Evolutionary conservation across 2,329 filamentous ascomycete species (phyloP).

Genomic region (Aureobasidium sp.): DNA sequence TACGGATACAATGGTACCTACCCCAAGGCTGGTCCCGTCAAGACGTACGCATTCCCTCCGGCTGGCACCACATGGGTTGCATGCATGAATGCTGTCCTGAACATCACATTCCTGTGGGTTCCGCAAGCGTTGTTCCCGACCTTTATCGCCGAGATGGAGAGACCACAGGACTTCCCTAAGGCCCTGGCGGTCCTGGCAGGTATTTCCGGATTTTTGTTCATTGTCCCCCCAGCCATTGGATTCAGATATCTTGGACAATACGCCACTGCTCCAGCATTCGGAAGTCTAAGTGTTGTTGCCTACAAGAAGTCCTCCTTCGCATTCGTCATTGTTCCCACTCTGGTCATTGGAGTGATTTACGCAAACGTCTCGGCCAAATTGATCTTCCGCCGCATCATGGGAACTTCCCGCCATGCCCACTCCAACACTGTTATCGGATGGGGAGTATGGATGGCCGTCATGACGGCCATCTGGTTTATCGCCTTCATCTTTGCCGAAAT

Average conservation of each 20-base stretch:
- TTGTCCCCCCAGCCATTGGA: conserved; percentile 80
- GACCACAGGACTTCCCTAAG: conserved; percentile 87
- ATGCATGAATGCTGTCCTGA: conserved; percentile 90
- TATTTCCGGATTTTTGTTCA: conserved; percentile 87
- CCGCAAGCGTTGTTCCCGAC: conserved; percentile 94
- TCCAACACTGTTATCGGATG: conserved; percentile 87
- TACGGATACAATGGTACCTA: no score
- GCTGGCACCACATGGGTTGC: conserved; percentile 80
- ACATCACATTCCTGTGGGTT: conserved; percentile 97
- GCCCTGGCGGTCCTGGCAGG: conserved; percentile 93
- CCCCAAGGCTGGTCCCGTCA: conserved; percentile 62
- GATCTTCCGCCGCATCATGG: conserved; percentile 91
- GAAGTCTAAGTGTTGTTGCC: conserved; percentile 75
- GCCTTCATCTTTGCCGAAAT: conserved; percentile 91
- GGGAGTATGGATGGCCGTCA: conserved; percentile 79
- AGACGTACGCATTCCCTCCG: conserved; percentile 73
- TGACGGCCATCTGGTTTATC: conserved; percentile 81
- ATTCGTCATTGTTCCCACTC: conserved; percentile 95
- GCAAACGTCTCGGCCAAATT: conserved; percentile 92
- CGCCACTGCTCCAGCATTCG: conserved; percentile 88
- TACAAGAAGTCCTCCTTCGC: conserved; percentile 93
- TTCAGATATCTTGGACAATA: conserved; percentile 95
- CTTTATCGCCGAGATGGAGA: conserved; percentile 95
- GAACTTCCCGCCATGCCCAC: conserved; percentile 80
- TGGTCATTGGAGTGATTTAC: conserved; percentile 92